These are phyloP conservation scores for Oidium heveae DNA, from an alignment of 2,329 filamentous ascomycete species.

Conservation along the genomic window DNA sequence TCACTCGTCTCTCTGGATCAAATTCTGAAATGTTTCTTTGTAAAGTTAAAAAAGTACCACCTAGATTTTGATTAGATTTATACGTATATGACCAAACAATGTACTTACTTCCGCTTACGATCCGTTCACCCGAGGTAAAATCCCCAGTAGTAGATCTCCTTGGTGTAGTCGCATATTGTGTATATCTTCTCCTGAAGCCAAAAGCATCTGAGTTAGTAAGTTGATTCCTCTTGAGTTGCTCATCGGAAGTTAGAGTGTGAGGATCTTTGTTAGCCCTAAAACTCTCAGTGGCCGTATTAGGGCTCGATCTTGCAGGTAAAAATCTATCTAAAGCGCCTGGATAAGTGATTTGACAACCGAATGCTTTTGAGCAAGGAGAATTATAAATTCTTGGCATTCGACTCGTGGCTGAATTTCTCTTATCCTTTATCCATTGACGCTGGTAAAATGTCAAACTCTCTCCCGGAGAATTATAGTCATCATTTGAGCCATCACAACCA, in stretches of 20 bases:
- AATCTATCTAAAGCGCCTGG: slow-evolving; percentile 27
- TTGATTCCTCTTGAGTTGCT: slow-evolving; percentile 19
- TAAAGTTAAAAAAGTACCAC: slow-evolving; percentile 12
- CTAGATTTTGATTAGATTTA: slow-evolving; percentile 5
- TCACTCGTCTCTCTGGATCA: slow-evolving; percentile 12
- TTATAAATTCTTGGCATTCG: slow-evolving; percentile 4
- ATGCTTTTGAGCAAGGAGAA: slow-evolving; percentile 4
- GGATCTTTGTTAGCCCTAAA: slow-evolving; percentile 26
- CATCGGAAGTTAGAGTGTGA: slow-evolving; percentile 19
- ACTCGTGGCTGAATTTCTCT: background rate
- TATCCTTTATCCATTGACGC: background rate
- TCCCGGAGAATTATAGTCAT: slow-evolving; percentile 1
- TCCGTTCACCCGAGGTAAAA: slow-evolving; percentile 7
- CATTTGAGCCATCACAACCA: slow-evolving; percentile 5
- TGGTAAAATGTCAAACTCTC: background rate
- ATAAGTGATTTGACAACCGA: slow-evolving; percentile 4
- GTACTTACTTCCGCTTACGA: slow-evolving; percentile 7
- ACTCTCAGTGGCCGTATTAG: slow-evolving; percentile 18
- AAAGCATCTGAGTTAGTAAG: slow-evolving; percentile 25
- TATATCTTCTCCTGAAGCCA: slow-evolving; percentile 15
- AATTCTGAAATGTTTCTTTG: slow-evolving; percentile 8
- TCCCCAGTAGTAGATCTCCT: slow-evolving; percentile 4
- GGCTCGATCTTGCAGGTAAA: slow-evolving; percentile 22
- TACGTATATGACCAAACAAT: background rate
- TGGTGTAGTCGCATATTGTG: slow-evolving; percentile 7